phyloP scores from a whole-genome alignment of 768 basidiomycete species.

The Psilocybe sp. region DNA sequence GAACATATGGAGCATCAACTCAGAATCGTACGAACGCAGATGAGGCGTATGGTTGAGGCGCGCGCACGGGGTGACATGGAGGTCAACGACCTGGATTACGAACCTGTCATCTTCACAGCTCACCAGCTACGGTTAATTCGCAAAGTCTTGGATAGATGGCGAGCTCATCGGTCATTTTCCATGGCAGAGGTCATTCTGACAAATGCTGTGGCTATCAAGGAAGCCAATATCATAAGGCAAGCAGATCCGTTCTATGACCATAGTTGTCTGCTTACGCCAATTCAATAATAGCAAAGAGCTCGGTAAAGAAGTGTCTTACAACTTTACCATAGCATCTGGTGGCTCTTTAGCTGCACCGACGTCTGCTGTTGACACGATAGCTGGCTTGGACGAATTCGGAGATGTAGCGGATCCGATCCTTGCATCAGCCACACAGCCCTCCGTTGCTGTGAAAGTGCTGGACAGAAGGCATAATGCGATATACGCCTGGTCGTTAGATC shows the following conservation, averaged over 20 bases:
- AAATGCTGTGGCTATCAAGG: constrained; percentile 84
- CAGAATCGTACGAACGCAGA: constrained; percentile 73
- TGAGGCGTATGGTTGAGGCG: constrained; percentile 77
- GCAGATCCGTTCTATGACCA: constrained; percentile 13
- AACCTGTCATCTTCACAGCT: constrained; percentile 81
- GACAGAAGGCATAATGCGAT: constrained; percentile 86
- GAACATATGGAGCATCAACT: constrained; percentile 92
- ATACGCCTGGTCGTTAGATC: constrained; percentile 88
- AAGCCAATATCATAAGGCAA: constrained; percentile 91
- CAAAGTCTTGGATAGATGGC: constrained; percentile 84
- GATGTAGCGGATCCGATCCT: constrained; percentile 86
- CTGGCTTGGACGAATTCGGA: constrained; percentile 87
- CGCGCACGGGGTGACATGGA: constrained; percentile 77
- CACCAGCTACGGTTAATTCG: constrained; percentile 79
- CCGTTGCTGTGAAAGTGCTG: constrained; percentile 86
- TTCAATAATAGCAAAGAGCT: constrained; percentile 68
- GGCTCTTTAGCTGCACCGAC: constrained; percentile 73
- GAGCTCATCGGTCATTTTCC: constrained; percentile 77
- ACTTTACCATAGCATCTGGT: constrained; percentile 88
- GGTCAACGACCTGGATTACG: constrained; percentile 58
- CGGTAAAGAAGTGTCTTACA: constrained; percentile 83
- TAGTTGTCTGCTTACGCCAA: constrained; percentile 2
- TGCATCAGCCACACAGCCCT: constrained; percentile 71
- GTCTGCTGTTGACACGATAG: constrained; percentile 83
- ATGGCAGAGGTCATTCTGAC: constrained; percentile 91